Conservation (phyloP, 306 rosid species). For the Phaseolus lunatus region DNA sequence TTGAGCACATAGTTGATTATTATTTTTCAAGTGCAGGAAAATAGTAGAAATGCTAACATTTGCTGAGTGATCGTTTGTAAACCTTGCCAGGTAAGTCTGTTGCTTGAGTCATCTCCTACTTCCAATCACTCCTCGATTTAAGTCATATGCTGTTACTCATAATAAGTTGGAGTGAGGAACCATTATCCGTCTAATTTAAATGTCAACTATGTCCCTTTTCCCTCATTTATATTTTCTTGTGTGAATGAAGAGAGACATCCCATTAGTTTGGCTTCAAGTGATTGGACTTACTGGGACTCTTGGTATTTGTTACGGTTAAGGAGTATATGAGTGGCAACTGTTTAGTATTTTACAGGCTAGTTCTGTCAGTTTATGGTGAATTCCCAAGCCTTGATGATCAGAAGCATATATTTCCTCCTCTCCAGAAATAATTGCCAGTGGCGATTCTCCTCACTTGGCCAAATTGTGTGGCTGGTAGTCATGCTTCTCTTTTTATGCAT, state of each 20-base stretch:
- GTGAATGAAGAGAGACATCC: slow-evolving; percentile 43
- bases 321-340: slow-evolving; percentile 47
- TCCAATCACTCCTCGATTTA: slow-evolving; percentile 40
- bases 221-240: slow-evolving; percentile 46
- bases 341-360: slow-evolving; percentile 41
- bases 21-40: slow-evolving; percentile 55
- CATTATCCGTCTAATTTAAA: slow-evolving; percentile 40
- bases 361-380: slow-evolving; percentile 27
- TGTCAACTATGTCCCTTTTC: slow-evolving; percentile 34
- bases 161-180: slow-evolving; percentile 40
- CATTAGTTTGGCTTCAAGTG: slow-evolving; percentile 45
- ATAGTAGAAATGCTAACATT: slow-evolving; percentile 51
- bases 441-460: slow-evolving; percentile 32
- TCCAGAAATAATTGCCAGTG: slow-evolving; percentile 36
- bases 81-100: slow-evolving; percentile 55
- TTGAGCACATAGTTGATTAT: slow-evolving; percentile 41
- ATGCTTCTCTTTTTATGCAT: slow-evolving; percentile 27
- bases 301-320: slow-evolving; percentile 34
- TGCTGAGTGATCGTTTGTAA: slow-evolving; percentile 48
- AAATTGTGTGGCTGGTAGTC: slow-evolving; percentile 9
- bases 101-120: slow-evolving; percentile 46
- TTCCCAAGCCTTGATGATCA: slow-evolving; percentile 18
- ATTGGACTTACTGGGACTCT: slow-evolving; percentile 43
- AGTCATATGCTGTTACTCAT: slow-evolving; percentile 21
- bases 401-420: slow-evolving; percentile 28